Percentiles rank a stretch among this genome's conserved stretches.
Conservation (phyloP, 2,329 filamentous ascomycete genomes). For the Hymenoscyphus occultus region DNA sequence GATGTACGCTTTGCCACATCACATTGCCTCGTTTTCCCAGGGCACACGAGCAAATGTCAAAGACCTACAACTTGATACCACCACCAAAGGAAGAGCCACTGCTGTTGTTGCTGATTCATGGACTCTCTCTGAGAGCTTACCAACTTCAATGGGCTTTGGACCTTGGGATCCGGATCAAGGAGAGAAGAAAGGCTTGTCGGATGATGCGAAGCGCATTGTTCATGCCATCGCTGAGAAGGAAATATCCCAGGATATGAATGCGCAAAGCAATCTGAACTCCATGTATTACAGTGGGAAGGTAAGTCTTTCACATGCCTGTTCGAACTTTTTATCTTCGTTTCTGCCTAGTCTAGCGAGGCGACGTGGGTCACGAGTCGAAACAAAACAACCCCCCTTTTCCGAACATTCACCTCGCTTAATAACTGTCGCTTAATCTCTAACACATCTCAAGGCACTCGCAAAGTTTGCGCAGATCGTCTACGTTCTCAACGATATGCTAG, state of each 20-base stretch:
- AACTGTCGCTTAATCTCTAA: constrained; percentile 28
- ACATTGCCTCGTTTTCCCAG: constrained; percentile 69
- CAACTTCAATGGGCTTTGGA: constrained; percentile 69
- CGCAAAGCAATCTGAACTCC: constrained; percentile 72
- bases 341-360: neutral
- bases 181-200: constrained; percentile 45
- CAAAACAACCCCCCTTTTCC: neutral
- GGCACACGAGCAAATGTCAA: constrained; percentile 49
- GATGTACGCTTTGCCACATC: constrained; percentile 89
- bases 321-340: neutral
- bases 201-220: constrained; percentile 57
- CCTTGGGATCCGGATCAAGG: constrained; percentile 66
- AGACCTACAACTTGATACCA: constrained; percentile 65
- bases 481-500: constrained; percentile 60
- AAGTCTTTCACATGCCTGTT: constrained; percentile 2
- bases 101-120: constrained; percentile 70
- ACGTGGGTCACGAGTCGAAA: neutral
- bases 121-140: constrained; percentile 75
- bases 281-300: constrained; percentile 94
- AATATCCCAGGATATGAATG: constrained; percentile 70
- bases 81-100: constrained; percentile 79
- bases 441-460: constrained; percentile 54
- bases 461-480: constrained; percentile 73
- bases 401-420: neutral
- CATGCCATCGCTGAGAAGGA: constrained; percentile 65